Base-by-base conservation (phyloP, 169 alveolate species). In the Cryptosporidium ryanae region DNA sequence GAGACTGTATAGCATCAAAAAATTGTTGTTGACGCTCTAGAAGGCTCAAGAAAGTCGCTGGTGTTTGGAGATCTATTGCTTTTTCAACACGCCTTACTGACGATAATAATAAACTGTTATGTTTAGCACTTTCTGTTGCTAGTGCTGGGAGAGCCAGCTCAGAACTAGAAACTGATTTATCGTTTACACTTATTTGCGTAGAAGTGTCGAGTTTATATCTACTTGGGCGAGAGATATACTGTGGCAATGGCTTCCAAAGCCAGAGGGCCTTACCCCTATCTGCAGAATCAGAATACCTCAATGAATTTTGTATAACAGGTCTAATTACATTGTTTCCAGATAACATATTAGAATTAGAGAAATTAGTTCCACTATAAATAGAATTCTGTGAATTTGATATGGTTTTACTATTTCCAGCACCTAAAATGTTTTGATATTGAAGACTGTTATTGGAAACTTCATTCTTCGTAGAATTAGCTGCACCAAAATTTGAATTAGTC, bases 221-320 rank as follows among this genome's bases (percentile, higher is more conserved):
- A 38, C 50, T 61, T 18, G 70, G 54, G 18, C 87, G 55, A 32
- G 87, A 43, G 15, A 76, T 76, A 76, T 27, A 76, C 27, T 76
- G 87, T 32, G 87, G 87, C n/a, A 76, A 48, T 8, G 87, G 87
- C 0, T 61, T 76, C 87, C 87, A 76, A 23, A 76, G 87, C 87
- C 87, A 76, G 7, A 76, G 50, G 27, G 87, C 38, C 29, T 59
- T 76, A 34, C 64, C 64, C 63, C 87, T 76, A 18, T 76, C 87
- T 32, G 63, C 27, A 6, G 87, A 76, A n/a, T 76, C 71, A 1
- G 68, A 61, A 43, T 18, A 44, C 18, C 25, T 59, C 7, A 7
- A n/a, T 2, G 43, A 21, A 76, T 43, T 59, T 65, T 57, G 71
- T 17, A 61, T 2, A 7, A 13, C 38, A 31, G 50, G 67, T 34